These are phyloP conservation scores for Penicillium flavigenum DNA, from an alignment of 495 filamentous ascomycete genomes.

Conservation along the genomic window DNA sequence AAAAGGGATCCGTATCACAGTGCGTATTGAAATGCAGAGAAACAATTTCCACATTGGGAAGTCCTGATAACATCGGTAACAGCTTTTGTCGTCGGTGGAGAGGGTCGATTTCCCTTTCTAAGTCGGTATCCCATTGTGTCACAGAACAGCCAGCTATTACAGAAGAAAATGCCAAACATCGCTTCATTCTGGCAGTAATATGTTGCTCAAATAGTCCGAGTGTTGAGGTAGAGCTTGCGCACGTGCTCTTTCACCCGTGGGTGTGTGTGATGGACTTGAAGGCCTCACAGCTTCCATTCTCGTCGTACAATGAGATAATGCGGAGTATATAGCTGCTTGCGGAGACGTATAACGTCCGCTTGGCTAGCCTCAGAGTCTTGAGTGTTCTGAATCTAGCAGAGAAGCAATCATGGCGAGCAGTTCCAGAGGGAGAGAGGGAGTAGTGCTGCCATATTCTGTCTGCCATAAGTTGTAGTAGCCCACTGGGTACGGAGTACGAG, in stretches of 20 bases:
- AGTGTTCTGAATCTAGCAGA: not conserved
- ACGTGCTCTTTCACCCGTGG: not conserved
- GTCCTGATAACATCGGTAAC: not conserved
- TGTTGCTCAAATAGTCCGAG: not conserved
- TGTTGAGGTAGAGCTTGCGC: constrained; percentile 7
- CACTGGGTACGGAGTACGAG: not conserved
- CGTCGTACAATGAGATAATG: constrained; percentile 1
- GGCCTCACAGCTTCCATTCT: constrained; percentile 4
- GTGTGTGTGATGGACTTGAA: not conserved
- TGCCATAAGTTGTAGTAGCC: not conserved
- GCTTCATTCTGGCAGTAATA: not conserved
- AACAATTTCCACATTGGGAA: constrained; percentile 20
- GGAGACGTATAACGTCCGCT: not conserved
- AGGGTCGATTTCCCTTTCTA: not conserved
- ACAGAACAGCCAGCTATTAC: not conserved
- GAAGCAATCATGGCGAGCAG: constrained; percentile 1
- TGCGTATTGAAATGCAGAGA: constrained; percentile 21
- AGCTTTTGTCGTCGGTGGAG: not conserved
- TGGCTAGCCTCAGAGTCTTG: constrained; percentile 2
- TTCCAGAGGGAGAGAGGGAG: not conserved
- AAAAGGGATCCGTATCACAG: not conserved
- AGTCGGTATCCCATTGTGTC: not conserved
- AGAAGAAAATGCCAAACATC: not conserved
- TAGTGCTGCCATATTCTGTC: not conserved
- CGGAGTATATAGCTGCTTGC: not conserved